phyloP scores from a whole-genome alignment of 2,329 filamentous ascomycete genomes.

The Microthyrium microscopicum region DNA sequence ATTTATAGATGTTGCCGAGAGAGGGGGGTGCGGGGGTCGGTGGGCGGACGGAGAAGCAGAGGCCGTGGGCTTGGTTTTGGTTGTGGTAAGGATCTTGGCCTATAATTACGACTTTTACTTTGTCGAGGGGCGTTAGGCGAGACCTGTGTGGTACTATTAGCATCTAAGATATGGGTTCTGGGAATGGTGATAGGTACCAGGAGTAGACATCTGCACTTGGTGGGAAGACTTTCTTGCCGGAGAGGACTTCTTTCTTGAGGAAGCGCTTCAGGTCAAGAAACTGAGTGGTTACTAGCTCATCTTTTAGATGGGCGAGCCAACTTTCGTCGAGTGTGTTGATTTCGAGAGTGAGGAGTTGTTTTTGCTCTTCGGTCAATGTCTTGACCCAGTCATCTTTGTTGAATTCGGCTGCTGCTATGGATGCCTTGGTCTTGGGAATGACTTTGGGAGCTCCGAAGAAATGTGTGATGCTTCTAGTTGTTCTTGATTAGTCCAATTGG shows the following conservation, averaged over 20 bases:
- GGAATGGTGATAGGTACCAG: slow-evolving; percentile 48
- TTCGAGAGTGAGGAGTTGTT: slow-evolving; percentile 66
- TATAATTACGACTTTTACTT: slow-evolving; percentile 81
- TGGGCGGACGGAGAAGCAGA: slow-evolving; percentile 86
- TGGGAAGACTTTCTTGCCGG: slow-evolving; percentile 69
- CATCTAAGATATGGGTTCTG: neutral
- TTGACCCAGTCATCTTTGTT: slow-evolving; percentile 85
- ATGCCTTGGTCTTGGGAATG: slow-evolving; percentile 13
- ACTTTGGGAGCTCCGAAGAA: slow-evolving; percentile 66
- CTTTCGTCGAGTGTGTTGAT: slow-evolving; percentile 83
- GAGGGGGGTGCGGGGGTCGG: slow-evolving; percentile 80
- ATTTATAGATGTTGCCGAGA: slow-evolving; percentile 84
- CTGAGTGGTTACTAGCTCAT: slow-evolving; percentile 60
- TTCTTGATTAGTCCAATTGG: too few relatives aligned
- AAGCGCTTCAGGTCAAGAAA: slow-evolving; percentile 85
- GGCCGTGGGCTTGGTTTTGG: slow-evolving; percentile 82
- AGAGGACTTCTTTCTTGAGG: slow-evolving; percentile 57
- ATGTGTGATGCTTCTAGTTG: slow-evolving; percentile 53
- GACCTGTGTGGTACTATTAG: slow-evolving; percentile 43
- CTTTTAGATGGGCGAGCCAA: slow-evolving; percentile 80
- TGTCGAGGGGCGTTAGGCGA: slow-evolving; percentile 73
- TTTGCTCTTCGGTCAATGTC: slow-evolving; percentile 64
- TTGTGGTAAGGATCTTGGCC: slow-evolving; percentile 98
- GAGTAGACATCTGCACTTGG: slow-evolving; percentile 83
- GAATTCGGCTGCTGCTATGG: slow-evolving; percentile 38